Percentiles rank a stretch among this genome's conserved stretches.
Conservation (phyloP, 805 yeast species). For the Candida caryicola region DNA sequence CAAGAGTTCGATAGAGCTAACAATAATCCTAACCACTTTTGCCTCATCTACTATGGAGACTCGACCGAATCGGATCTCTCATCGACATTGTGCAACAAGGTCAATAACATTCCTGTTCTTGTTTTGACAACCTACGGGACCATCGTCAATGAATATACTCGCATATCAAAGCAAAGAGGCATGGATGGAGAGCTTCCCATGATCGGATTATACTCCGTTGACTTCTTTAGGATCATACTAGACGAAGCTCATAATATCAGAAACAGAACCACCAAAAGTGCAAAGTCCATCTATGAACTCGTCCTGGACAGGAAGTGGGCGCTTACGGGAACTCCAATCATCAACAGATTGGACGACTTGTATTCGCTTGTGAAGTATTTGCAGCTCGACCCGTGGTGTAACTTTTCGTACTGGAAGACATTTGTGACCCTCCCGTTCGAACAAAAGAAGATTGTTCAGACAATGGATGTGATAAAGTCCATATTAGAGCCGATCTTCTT, state of each 20-base stretch:
- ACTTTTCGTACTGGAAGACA: conserved; percentile 80
- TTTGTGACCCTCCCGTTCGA: conserved; percentile 84
- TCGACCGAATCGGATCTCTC: conserved; percentile 52
- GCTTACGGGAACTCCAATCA: conserved; percentile 90
- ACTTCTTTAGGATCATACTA: conserved; percentile 70
- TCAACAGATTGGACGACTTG: conserved; percentile 82
- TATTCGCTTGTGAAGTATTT: conserved; percentile 74
- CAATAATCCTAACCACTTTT: conserved; percentile 38
- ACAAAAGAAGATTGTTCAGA: conserved; percentile 62
- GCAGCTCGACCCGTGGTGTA: conserved; percentile 85
- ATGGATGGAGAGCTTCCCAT: conserved; percentile 25
- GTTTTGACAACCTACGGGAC: conserved; percentile 87
- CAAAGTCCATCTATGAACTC: conserved; percentile 73
- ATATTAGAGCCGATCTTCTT: conserved; percentile 79
- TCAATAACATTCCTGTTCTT: conserved; percentile 57
- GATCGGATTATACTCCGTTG: conserved; percentile 65
- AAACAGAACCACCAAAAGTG: conserved; percentile 73
- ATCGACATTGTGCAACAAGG: conserved; percentile 36
- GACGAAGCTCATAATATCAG: conserved; percentile 93
- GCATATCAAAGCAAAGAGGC: conserved; percentile 33
- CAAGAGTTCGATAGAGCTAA: conserved; percentile 67
- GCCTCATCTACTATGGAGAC: conserved; percentile 75
- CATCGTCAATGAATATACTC: conserved; percentile 69
- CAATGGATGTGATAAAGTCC: conserved; percentile 80
- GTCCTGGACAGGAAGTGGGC: conserved; percentile 72